Base-by-base conservation (phyloP, 495 filamentous ascomycete genomes). In the Penicillium goetzii region DNA sequence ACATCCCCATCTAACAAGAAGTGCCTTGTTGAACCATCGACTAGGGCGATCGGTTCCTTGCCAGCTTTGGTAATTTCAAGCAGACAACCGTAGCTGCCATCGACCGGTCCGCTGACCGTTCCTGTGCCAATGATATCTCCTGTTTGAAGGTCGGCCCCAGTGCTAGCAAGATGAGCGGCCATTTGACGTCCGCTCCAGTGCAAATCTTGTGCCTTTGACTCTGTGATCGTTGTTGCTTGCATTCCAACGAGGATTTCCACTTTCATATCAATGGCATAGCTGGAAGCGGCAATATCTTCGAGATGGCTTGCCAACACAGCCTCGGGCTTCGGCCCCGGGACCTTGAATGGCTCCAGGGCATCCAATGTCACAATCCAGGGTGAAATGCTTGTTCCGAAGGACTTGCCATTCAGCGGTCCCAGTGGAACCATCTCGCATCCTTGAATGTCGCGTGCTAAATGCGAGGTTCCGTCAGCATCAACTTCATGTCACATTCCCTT, bases 171-270 rank as follows among this genome's bases (percentile, higher is more conserved):
- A 73, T 97, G 92, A 0, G 92, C 88, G 32, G 92, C 79, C 91
- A 96, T 93, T 75, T 97, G 92, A 9, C 89, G 84, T 67, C 92
- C 93, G 10, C 88, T 92, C 85, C 87, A 97, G 53, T 94, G 82
- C 26, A 96, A 83, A 68, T 93, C 80, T 52, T 76, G 77, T 7
- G 81, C 83, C 45, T 78, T 88, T 9, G 88, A 89, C 47, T 75
- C 77, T 14, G 78, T 77, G 45, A 93, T 83, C 0, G 83, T 90
- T 0, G 85, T 86, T 0, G 79, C 80, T 11, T 77, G 78, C 1
- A 84, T 86, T 26, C 75, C 71, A 82, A 81, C 85, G 33, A 79
- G 84, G 40, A 93, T 71, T 36, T 89, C 85, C 11, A 93, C 85
- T 60, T 84, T 79, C 17, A 96, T 77, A 23, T 83, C 72, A 21